Conservation (phyloP, 2,329 filamentous ascomycete genomes). For the Elsinoe necatrix region DNA sequence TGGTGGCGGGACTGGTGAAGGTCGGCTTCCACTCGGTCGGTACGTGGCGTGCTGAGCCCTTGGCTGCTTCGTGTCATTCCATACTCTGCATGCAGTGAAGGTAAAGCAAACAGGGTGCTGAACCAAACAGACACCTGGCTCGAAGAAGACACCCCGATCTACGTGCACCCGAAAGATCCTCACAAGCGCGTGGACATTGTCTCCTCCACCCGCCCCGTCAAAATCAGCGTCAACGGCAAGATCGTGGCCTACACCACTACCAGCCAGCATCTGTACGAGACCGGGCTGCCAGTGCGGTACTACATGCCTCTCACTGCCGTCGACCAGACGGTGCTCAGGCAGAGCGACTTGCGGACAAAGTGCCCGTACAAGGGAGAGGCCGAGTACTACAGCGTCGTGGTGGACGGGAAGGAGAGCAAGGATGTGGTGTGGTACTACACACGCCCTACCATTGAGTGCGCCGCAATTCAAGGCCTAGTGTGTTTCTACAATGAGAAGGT, state of each 20-base stretch:
- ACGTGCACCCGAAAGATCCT: constrained; percentile 58
- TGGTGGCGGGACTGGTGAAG: constrained; percentile 16
- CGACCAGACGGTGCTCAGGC: constrained; percentile 38
- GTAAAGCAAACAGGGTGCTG: too few species aligned
- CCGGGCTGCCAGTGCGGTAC: constrained; percentile 49
- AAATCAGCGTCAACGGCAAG: constrained; percentile 42
- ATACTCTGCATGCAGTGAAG: too few species aligned
- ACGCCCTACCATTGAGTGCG: constrained; percentile 49
- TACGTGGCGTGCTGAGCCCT: constrained; percentile 7
- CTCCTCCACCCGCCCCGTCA: constrained; percentile 45
- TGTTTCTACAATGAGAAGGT: constrained; percentile 65
- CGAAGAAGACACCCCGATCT: constrained; percentile 53
- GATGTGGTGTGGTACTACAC: constrained; percentile 57
- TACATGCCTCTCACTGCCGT: constrained; percentile 48
- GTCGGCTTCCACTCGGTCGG: constrained; percentile 17
- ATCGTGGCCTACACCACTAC: constrained; percentile 41
- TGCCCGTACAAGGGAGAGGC: constrained; percentile 63
- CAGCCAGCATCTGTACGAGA: constrained; percentile 52
- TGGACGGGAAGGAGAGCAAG: constrained; percentile 38
- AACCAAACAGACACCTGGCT: constrained; percentile 40
- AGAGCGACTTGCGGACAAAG: constrained; percentile 45
- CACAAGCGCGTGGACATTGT: constrained; percentile 58
- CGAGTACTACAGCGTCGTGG: constrained; percentile 50
- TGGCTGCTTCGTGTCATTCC: too few species aligned
- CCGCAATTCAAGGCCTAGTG: constrained; percentile 42